Conservation (phyloP, 352 stramenopile genomes). For the Phytophthora boehmeriae region DNA sequence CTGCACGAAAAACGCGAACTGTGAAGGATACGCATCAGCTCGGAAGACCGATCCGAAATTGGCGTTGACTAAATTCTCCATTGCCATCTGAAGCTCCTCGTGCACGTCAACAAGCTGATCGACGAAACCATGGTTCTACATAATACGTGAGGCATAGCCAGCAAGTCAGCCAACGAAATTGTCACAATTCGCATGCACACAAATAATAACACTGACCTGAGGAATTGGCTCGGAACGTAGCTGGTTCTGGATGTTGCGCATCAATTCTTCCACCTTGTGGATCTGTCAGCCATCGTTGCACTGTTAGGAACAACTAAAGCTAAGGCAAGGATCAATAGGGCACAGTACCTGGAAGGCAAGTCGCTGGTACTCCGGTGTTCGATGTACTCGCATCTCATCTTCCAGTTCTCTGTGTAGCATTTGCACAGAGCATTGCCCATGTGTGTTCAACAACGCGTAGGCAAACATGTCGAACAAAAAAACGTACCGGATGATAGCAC, state of each 20-base stretch:
- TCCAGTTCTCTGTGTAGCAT: slow-evolving; percentile 74
- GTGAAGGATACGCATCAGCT: slow-evolving; percentile 79
- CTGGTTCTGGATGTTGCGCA: slow-evolving; percentile 70
- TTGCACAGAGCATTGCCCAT: background rate
- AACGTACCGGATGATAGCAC: slow-evolving; percentile 88
- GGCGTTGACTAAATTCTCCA: slow-evolving; percentile 84
- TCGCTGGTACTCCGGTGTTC: slow-evolving; percentile 61
- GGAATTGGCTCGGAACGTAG: slow-evolving; percentile 44
- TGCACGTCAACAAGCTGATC: slow-evolving; percentile 66
- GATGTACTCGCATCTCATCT: slow-evolving; percentile 79
- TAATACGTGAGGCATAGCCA: slow-evolving; percentile 37
- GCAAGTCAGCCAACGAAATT: background rate
- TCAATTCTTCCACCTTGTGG: slow-evolving; percentile 62
- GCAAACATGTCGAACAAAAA: background rate
- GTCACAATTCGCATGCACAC: slow-evolving; percentile 12
- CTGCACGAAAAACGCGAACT: slow-evolving; percentile 88
- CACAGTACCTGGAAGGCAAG: slow-evolving; percentile 56
- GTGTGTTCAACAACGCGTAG: no score
- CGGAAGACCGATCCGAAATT: slow-evolving; percentile 91
- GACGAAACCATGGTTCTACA: slow-evolving; percentile 66
- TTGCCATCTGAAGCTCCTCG: slow-evolving; percentile 62
- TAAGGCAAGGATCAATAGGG: background rate
- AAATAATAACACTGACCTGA: slow-evolving; percentile 37
- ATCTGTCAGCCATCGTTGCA: slow-evolving; percentile 34
- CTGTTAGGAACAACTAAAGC: background rate